A percentile compares a stretch with the other conserved stretches of the same genome.
These are phyloP conservation scores for Petrea volubilis DNA, from an alignment of 257 asterid genomes.

Conservation along the genomic window DNA sequence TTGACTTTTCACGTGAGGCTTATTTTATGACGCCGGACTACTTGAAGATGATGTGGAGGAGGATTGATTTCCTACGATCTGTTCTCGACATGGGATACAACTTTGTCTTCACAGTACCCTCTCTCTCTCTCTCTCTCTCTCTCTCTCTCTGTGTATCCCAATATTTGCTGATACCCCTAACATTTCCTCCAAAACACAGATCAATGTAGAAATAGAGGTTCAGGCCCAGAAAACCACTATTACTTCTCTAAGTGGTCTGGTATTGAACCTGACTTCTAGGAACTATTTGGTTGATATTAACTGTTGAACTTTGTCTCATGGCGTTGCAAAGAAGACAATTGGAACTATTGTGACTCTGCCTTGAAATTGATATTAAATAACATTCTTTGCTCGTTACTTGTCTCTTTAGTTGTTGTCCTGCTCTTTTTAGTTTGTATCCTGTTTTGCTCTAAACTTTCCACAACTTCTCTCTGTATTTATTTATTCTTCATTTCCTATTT, in stretches of 20 bases:
- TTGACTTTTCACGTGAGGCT: too few species aligned
- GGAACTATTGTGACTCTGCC: too few species aligned
- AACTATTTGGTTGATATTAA: neutral
- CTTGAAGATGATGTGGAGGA: too few species aligned
- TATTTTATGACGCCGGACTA: too few species aligned
- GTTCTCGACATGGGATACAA: too few species aligned
- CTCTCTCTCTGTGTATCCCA: slow-evolving; percentile 13
- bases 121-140: too few species aligned
- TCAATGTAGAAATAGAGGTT: neutral
- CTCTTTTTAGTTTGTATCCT: neutral
- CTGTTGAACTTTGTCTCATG: neutral
- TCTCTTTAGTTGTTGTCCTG: too few species aligned
- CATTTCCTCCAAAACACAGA: neutral
- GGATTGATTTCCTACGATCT: too few species aligned
- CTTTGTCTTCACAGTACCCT: too few species aligned
- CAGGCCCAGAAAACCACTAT: neutral
- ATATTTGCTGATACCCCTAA: too few species aligned
- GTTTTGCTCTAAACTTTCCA: neutral
- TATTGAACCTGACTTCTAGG: neutral
- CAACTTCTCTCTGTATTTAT: neutral
- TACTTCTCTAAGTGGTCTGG: neutral
- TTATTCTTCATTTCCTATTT: neutral
- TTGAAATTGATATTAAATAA: too few species aligned
- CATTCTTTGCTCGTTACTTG: too few species aligned
- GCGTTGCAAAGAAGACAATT: neutral